Percentiles rank a stretch among this genome's conserved stretches.
Conservation (phyloP, 2,329 filamentous ascomycete species). For the Aspergillus sp. region DNA sequence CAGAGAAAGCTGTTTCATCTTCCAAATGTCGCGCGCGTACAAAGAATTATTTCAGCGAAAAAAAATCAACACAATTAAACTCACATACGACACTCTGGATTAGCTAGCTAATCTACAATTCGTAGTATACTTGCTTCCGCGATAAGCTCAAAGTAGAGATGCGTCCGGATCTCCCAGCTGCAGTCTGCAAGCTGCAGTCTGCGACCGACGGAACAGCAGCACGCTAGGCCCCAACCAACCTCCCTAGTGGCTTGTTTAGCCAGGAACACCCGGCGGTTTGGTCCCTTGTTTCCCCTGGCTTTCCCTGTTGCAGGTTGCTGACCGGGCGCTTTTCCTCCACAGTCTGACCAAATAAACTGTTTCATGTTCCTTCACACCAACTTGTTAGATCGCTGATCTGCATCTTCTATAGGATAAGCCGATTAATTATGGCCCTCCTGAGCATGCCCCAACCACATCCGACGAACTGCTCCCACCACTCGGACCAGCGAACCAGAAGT, state of each 20-base stretch:
- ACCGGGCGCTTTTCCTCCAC: not conserved
- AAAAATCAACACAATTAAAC: too few species aligned
- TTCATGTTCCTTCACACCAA: not conserved
- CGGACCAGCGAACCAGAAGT: constrained; percentile 9
- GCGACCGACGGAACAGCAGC: constrained; percentile 1
- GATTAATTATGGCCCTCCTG: not conserved
- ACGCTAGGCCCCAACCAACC: not conserved
- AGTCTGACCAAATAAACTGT: not conserved
- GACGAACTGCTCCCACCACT: constrained; percentile 13
- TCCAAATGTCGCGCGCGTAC: too few species aligned
- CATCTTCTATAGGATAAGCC: not conserved
- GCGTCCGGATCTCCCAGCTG: not conserved
- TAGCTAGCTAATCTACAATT: too few species aligned
- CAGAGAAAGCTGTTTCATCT: too few species aligned
- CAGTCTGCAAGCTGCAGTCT: not conserved
- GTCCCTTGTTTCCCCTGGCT: not conserved
- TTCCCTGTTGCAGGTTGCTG: not conserved
- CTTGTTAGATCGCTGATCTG: not conserved
- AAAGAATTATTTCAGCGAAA: too few species aligned
- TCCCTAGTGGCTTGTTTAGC: constrained; percentile 1
- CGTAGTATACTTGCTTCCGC: too few species aligned
- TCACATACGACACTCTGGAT: too few species aligned
- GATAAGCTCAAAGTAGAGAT: not conserved
- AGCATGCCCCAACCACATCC: not conserved
- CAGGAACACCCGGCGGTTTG: constrained; percentile 1